Percentiles rank a stretch among this genome's conserved stretches.
Conservation (phyloP, 306 rosid species). For the Medicago ruthenica region DNA sequence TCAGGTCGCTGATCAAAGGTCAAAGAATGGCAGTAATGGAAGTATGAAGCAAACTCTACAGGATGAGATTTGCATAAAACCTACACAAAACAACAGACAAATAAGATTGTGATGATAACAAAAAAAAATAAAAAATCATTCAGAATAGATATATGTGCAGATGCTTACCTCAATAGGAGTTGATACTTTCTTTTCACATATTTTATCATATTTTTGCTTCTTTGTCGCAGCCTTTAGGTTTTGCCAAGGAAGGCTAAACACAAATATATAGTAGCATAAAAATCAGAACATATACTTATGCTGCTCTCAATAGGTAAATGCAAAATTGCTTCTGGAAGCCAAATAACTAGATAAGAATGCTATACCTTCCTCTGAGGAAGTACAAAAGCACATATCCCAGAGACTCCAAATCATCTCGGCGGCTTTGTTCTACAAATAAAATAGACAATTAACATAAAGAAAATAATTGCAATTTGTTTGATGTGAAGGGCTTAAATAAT, state of each 20-base stretch:
- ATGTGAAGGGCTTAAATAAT: constrained; percentile 9
- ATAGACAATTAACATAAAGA: constrained; percentile 30
- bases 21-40: constrained; percentile 92
- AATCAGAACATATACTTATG: constrained; percentile 30
- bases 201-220: constrained; percentile 96
- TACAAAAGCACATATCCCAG: constrained; percentile 95
- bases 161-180: constrained; percentile 90
- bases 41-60: constrained; percentile 95
- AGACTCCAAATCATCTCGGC: constrained; percentile 98
- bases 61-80: constrained; percentile 94
- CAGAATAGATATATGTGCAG: constrained; percentile 25
- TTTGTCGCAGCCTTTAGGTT: constrained; percentile 97
- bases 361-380: constrained; percentile 94
- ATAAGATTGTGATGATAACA: constrained; percentile 7
- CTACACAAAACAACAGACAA: constrained; percentile 51
- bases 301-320: constrained; percentile 28
- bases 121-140: constrained; percentile 30
- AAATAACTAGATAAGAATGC: constrained; percentile 35
- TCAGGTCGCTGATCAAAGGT: constrained; percentile 97
- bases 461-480: constrained; percentile 14
- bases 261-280: constrained; percentile 32
- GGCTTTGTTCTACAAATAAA: constrained; percentile 84
- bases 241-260: constrained; percentile 97
- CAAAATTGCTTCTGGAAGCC: constrained; percentile 10
- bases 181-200: constrained; percentile 93